phyloP scores from a whole-genome alignment of 345 rosid genomes.

The Microthlaspi erraticum region DNA sequence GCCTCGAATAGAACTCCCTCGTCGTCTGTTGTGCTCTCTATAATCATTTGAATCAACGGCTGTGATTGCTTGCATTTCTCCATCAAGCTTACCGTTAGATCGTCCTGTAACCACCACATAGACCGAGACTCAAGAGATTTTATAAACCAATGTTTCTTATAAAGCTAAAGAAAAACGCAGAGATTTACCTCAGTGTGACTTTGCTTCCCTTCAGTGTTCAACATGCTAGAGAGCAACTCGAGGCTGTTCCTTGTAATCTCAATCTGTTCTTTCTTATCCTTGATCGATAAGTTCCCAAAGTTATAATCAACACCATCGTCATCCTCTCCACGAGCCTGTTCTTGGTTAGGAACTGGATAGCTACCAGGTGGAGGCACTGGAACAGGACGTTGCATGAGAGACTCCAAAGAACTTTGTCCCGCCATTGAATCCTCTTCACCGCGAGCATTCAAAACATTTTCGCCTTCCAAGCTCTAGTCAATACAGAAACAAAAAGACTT shows the following conservation, averaged over 20 bases:
- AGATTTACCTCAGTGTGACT: constrained; percentile 57
- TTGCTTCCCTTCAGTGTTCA: constrained; percentile 60
- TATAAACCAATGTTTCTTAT: background rate
- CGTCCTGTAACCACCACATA: constrained; percentile 59
- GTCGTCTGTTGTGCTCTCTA: constrained; percentile 74
- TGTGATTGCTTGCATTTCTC: constrained; percentile 82
- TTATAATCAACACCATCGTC: constrained; percentile 42
- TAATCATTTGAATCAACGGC: constrained; percentile 66
- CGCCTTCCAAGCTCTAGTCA: constrained; percentile 60
- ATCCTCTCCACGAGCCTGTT: constrained; percentile 38
- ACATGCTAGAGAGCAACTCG: constrained; percentile 77
- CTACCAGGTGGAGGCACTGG: constrained; percentile 64
- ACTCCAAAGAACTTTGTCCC: constrained; percentile 54
- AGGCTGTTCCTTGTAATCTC: constrained; percentile 70
- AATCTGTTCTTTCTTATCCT: constrained; percentile 67
- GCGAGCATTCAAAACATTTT: constrained; percentile 37
- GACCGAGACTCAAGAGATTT: background rate
- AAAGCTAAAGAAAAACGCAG: background rate
- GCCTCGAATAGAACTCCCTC: constrained; percentile 83
- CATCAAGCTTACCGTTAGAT: constrained; percentile 63
- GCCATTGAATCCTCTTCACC: constrained; percentile 45
- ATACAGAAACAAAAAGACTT: background rate
- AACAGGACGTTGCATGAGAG: constrained; percentile 56
- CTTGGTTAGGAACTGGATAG: constrained; percentile 56
- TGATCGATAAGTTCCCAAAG: constrained; percentile 51